Percentiles rank a stretch among this genome's conserved stretches.
Evolutionary conservation across 805 yeast genomes (phyloP).

Genomic region (Dipodascopsis uninucleata): DNA sequence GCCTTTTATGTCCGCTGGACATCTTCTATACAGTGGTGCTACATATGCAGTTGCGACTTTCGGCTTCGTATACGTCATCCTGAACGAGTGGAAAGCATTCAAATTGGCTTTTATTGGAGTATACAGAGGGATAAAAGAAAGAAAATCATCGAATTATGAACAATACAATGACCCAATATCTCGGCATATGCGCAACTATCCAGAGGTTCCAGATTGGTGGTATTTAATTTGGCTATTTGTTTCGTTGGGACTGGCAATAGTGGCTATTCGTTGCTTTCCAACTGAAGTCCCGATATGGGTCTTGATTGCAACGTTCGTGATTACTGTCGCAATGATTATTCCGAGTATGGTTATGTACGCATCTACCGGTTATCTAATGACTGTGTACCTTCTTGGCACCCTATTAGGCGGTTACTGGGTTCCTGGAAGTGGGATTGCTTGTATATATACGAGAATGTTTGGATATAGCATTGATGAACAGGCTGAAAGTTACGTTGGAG

Average conservation of each 20-base stretch:
- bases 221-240: slow-evolving; percentile 48
- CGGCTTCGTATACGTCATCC: slow-evolving; percentile 60
- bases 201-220: slow-evolving; percentile 64
- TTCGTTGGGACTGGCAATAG: slow-evolving; percentile 42
- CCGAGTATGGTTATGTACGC: slow-evolving; percentile 62
- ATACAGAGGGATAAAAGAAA: slow-evolving; percentile 47
- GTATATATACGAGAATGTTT: slow-evolving; percentile 58
- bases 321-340: slow-evolving; percentile 52
- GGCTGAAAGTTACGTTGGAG: slow-evolving; percentile 51
- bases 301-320: slow-evolving; percentile 51
- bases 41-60: slow-evolving; percentile 48
- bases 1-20: slow-evolving; percentile 37
- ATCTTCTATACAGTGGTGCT: slow-evolving; percentile 46
- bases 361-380: slow-evolving; percentile 56
- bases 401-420: slow-evolving; percentile 59
- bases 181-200: slow-evolving; percentile 49
- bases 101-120: slow-evolving; percentile 57
- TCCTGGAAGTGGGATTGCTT: slow-evolving; percentile 58
- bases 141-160: slow-evolving; percentile 51
- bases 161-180: slow-evolving; percentile 43
- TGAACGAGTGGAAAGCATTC: slow-evolving; percentile 53
- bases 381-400: slow-evolving; percentile 59
- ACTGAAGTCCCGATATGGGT: slow-evolving; percentile 61
- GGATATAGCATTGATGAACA: slow-evolving; percentile 54
- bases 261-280: slow-evolving; percentile 41